These are phyloP conservation scores for Cucurbita moschata DNA, from an alignment of 306 rosid species.

Conservation along the genomic window DNA sequence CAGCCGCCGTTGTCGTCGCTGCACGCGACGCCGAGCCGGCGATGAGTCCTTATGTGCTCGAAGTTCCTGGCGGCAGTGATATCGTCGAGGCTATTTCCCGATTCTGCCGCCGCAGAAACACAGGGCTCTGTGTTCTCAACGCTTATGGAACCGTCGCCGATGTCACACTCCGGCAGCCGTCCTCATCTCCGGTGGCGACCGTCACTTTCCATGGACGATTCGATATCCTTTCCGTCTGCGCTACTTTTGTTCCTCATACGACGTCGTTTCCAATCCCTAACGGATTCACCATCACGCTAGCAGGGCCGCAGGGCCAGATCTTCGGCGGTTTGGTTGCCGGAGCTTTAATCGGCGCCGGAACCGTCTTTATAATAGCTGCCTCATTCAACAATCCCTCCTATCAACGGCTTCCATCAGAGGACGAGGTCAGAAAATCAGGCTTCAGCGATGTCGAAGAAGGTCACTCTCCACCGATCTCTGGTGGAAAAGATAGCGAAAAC, in stretches of 20 bases:
- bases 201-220: slow-evolving; percentile 91
- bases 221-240: slow-evolving; percentile 62
- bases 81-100: slow-evolving; percentile 54
- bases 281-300: slow-evolving; percentile 67
- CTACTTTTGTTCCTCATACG: slow-evolving; percentile 46
- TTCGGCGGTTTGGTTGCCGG: slow-evolving; percentile 78
- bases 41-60: slow-evolving; percentile 82
- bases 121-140: slow-evolving; percentile 48
- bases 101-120: slow-evolving; percentile 56
- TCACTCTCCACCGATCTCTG: neutral
- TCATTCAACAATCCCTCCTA: slow-evolving; percentile 66
- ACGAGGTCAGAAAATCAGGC: slow-evolving; percentile 21
- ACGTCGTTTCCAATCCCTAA: slow-evolving; percentile 19
- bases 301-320: slow-evolving; percentile 93
- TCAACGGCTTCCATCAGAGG: slow-evolving; percentile 55
- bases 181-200: slow-evolving; percentile 52
- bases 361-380: slow-evolving; percentile 55
- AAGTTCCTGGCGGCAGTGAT: slow-evolving; percentile 68
- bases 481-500: neutral
- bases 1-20: slow-evolving; percentile 40
- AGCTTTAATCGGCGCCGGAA: slow-evolving; percentile 42
- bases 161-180: slow-evolving; percentile 76
- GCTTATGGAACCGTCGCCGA: slow-evolving; percentile 75
- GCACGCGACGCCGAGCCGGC: slow-evolving; percentile 63
- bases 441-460: slow-evolving; percentile 33